Percentiles rank a stretch among this genome's conserved stretches.
Conservation (phyloP, 768 basidiomycete genomes). For the Boletellus ananiceps region DNA sequence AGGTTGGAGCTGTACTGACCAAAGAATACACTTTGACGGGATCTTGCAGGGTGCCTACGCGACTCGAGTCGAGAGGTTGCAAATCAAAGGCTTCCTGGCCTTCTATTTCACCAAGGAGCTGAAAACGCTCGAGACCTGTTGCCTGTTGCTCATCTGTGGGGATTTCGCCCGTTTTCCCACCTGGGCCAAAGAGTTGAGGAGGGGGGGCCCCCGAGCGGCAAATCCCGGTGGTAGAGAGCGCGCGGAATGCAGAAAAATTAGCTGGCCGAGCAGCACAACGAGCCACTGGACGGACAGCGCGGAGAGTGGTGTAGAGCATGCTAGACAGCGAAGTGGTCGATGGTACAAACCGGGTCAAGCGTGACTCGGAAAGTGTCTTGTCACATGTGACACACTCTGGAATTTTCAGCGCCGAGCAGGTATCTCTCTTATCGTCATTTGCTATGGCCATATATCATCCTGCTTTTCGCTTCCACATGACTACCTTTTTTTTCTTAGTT, state of each 20-base stretch:
- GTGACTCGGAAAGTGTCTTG: conserved; percentile 23
- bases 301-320: conserved; percentile 28
- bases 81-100: conserved; percentile 89
- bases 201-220: conserved; percentile 56
- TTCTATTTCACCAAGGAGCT: conserved; percentile 83
- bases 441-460: no score
- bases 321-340: conserved; percentile 7
- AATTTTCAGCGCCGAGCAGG: no score
- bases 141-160: conserved; percentile 87
- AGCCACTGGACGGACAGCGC: conserved; percentile 26
- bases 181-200: conserved; percentile 66
- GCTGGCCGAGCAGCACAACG: conserved; percentile 17
- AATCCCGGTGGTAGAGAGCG: conserved; percentile 55
- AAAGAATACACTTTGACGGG: conserved; percentile 85
- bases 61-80: conserved; percentile 76
- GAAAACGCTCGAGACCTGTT: conserved; percentile 95
- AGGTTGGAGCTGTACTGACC: conserved; percentile 44
- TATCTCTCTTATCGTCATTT: no score
- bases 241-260: conserved; percentile 38
- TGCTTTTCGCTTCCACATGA: no score
- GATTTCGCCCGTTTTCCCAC: conserved; percentile 68
- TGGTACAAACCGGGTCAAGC: conserved; percentile 25
- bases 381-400: conserved; percentile 20
- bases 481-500: no score
- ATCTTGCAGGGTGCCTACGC: conserved; percentile 81